Evolutionary conservation across 345 rosid genomes (phyloP).

Genomic region (Populus nigra): DNA sequence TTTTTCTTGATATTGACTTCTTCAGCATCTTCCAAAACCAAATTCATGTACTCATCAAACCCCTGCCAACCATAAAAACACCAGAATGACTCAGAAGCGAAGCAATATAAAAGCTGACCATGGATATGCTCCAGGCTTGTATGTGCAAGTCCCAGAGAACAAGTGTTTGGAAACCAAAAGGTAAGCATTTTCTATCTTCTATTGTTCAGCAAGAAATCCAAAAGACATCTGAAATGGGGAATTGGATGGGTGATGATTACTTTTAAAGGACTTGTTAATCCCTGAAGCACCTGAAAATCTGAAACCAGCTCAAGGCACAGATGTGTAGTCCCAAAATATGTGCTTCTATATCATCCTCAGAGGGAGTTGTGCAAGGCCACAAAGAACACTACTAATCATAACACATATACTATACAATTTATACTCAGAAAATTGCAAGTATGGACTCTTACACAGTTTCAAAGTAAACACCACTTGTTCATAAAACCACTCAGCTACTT

Average conservation of each 20-base stretch:
- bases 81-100: neutral
- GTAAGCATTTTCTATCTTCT: neutral
- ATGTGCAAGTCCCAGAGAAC: neutral
- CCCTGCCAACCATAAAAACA: constrained; percentile 48
- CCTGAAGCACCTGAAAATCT: constrained; percentile 2
- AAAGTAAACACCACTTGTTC: neutral
- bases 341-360: neutral
- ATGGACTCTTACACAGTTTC: neutral
- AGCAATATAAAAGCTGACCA: neutral
- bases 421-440: neutral
- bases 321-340: neutral
- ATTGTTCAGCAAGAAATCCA: constrained; percentile 8
- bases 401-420: neutral
- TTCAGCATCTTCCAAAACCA: constrained; percentile 95
- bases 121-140: neutral
- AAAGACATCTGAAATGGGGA: neutral
- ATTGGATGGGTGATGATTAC: neutral
- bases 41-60: constrained; percentile 95
- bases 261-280: constrained; percentile 5
- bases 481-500: neutral
- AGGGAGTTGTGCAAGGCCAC: neutral
- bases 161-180: neutral
- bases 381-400: neutral
- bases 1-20: constrained; percentile 88
- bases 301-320: constrained; percentile 1